Percentiles rank a stretch among this genome's conserved stretches.
Evolutionary conservation across 208 protist genomes (phyloP).

Genomic region (Jaenimonas drosophilae): DNA sequence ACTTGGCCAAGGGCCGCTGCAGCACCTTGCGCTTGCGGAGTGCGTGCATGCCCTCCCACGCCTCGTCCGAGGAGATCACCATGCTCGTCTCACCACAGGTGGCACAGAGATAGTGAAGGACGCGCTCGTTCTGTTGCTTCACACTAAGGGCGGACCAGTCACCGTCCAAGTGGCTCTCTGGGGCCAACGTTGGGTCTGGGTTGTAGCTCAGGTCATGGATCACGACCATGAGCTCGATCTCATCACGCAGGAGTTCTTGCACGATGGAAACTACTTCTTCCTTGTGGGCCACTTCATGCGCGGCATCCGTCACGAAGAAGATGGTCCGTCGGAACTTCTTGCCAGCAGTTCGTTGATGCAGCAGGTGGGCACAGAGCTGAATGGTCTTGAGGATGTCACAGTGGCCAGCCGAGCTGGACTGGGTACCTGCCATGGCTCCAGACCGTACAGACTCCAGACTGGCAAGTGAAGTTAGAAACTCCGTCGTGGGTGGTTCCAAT

Average conservation of each 20-base stretch:
- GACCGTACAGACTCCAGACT: too few species aligned
- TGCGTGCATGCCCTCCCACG: constrained; percentile 15
- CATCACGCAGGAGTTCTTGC: constrained; percentile 22
- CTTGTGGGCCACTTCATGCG: constrained; percentile 51
- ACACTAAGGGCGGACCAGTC: constrained; percentile 8
- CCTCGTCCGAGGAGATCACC: constrained; percentile 30
- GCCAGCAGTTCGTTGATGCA: constrained; percentile 33
- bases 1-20: constrained; percentile 26
- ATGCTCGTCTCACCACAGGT: constrained; percentile 21
- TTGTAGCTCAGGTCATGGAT: constrained; percentile 43
- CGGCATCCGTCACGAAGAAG: constrained; percentile 81
- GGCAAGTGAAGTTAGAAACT: constrained; percentile 4
- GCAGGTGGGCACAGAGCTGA: constrained; percentile 56
- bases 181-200: too few species aligned
- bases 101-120: constrained; percentile 37
- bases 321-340: constrained; percentile 62
- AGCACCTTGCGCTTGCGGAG: constrained; percentile 20
- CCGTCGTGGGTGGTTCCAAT: constrained; percentile 7
- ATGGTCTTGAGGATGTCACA: constrained; percentile 82
- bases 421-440: too few species aligned
- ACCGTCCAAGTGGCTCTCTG: constrained; percentile 7
- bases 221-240: constrained; percentile 70
- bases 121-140: constrained; percentile 58
- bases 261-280: constrained; percentile 38
- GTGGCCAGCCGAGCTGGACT: neutral